phyloP scores from a whole-genome alignment of 2,329 filamentous ascomycete genomes.

The Hymenoscyphus fructigenus region DNA sequence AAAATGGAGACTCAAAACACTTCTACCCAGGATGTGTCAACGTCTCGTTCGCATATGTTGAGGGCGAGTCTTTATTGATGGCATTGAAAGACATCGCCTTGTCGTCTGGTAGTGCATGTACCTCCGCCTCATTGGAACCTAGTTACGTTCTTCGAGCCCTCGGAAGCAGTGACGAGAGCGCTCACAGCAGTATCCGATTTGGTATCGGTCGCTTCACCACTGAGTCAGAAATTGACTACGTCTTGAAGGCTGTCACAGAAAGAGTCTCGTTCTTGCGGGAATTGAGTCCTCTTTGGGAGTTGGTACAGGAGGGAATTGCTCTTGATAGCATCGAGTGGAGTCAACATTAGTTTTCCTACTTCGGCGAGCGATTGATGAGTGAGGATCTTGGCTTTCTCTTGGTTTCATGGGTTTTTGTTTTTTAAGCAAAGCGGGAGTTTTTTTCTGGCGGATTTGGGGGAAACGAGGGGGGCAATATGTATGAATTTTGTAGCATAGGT shows the following conservation, averaged over 20 bases:
- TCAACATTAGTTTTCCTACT: slow-evolving; percentile 65
- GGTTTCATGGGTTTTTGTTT: neutral
- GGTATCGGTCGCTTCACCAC: slow-evolving; percentile 97
- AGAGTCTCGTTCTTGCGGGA: slow-evolving; percentile 91
- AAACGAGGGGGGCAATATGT: neutral
- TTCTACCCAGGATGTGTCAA: slow-evolving; percentile 98
- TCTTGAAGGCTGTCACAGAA: slow-evolving; percentile 88
- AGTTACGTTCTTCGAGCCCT: slow-evolving; percentile 94
- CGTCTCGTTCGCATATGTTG: slow-evolving; percentile 96
- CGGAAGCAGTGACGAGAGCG: slow-evolving; percentile 94
- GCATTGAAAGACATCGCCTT: slow-evolving; percentile 96
- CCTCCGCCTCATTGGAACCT: slow-evolving; percentile 92
- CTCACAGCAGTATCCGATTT: slow-evolving; percentile 96
- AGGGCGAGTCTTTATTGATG: slow-evolving; percentile 97
- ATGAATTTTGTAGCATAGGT: slow-evolving; percentile 1
- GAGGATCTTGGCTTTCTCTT: neutral
- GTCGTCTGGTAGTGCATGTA: slow-evolving; percentile 95
- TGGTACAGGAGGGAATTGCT: slow-evolving; percentile 95
- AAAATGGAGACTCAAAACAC: slow-evolving; percentile 79
- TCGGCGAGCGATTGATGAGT: neutral
- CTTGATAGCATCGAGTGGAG: slow-evolving; percentile 97
- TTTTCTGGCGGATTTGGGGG: neutral
- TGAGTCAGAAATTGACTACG: slow-evolving; percentile 93
- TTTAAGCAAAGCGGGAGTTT: neutral
- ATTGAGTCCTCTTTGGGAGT: slow-evolving; percentile 92